Percentiles rank a stretch among this genome's conserved stretches.
Evolutionary conservation across 768 basidiomycete species (phyloP).

Genomic region (Phlebiopsis flavidoalba): DNA sequence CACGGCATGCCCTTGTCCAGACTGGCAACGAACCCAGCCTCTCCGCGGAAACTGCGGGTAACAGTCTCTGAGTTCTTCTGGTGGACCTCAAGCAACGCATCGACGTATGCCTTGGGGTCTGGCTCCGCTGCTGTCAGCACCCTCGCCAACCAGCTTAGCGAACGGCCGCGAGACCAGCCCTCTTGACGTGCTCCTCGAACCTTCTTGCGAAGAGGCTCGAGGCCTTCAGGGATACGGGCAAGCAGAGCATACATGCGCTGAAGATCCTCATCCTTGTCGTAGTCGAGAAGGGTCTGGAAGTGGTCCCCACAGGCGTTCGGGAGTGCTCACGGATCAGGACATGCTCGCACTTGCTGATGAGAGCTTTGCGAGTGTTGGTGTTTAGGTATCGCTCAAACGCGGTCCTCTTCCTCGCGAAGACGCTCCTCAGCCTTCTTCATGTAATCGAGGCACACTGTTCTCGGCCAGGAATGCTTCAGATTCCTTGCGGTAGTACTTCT

Average conservation of each 20-base stretch:
- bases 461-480: constrained; percentile 85
- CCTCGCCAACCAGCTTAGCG: constrained; percentile 58
- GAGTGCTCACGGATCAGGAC: constrained; percentile 87
- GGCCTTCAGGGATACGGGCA: constrained; percentile 82
- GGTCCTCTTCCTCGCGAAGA: constrained; percentile 89
- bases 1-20: constrained; percentile 93
- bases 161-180: constrained; percentile 80
- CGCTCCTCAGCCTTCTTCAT: constrained; percentile 92
- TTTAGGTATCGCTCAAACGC: constrained; percentile 93
- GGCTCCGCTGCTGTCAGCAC: constrained; percentile 52
- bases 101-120: constrained; percentile 93
- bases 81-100: constrained; percentile 87
- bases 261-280: constrained; percentile 91
- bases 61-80: constrained; percentile 89
- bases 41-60: constrained; percentile 82
- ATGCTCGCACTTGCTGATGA: constrained; percentile 82
- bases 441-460: constrained; percentile 90
- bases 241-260: constrained; percentile 94
- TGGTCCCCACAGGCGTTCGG: constrained; percentile 85
- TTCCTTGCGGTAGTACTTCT: constrained; percentile 88
- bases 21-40: constrained; percentile 90
- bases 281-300: constrained; percentile 87
- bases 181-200: constrained; percentile 96
- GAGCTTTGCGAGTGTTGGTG: constrained; percentile 77
- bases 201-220: constrained; percentile 87